Evolutionary conservation across 768 basidiomycete genomes (phyloP).

Genomic region (Cystofilobasidium bisporidii): DNA sequence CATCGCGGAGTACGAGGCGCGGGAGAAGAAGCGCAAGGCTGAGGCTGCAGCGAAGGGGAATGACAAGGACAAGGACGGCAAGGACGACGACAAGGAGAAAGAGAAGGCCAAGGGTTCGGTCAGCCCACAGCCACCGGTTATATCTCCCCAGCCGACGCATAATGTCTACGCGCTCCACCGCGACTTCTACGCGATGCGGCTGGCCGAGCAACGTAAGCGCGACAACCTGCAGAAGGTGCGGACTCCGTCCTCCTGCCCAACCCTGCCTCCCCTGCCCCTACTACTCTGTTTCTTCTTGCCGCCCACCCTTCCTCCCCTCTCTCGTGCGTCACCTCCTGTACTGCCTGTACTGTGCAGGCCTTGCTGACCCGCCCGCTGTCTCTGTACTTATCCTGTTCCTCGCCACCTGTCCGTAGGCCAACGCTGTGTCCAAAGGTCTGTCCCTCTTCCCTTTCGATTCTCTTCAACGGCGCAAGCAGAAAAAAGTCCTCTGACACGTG

Average conservation of each 20-base stretch:
- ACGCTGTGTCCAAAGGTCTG: conserved; percentile 21
- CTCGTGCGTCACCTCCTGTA: too few relatives aligned
- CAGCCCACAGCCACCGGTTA: background rate
- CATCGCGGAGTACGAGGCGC: conserved; percentile 26
- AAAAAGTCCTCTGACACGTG: too few relatives aligned
- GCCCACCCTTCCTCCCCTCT: too few relatives aligned
- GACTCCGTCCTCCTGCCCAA: too few relatives aligned
- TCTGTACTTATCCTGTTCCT: background rate
- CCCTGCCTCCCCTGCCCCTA: too few relatives aligned
- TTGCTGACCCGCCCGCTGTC: background rate
- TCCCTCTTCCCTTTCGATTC: background rate
- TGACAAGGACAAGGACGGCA: background rate
- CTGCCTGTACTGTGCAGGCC: too few relatives aligned
- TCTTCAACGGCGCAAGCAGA: too few relatives aligned
- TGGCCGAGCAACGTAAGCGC: conserved; percentile 16
- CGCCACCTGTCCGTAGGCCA: background rate
- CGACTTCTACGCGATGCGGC: conserved; percentile 17
- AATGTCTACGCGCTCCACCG: conserved; percentile 10
- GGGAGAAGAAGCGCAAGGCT: conserved; percentile 11
- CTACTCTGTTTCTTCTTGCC: too few relatives aligned
- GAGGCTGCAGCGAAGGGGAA: background rate
- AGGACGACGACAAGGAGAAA: background rate
- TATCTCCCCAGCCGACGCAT: conserved; percentile 9
- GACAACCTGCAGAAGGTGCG: conserved; percentile 19
- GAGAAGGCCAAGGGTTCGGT: background rate